These are phyloP conservation scores for Toxicodendron radicans DNA, from an alignment of 345 rosid species.

Conservation along the genomic window DNA sequence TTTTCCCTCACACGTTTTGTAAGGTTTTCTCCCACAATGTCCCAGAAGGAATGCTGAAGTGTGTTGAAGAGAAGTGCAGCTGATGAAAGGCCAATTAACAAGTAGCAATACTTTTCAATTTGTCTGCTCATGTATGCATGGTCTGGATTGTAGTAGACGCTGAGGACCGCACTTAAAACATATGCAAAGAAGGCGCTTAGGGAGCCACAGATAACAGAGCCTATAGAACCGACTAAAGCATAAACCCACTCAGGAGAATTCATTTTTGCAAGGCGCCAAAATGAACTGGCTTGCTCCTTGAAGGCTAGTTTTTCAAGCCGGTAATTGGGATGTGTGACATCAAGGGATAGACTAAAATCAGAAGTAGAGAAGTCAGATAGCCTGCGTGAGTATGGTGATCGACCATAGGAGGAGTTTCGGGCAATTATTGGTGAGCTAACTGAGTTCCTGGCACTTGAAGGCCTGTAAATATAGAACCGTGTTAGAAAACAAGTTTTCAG, in stretches of 20 bases:
- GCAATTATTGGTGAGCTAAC: slow-evolving; percentile 97
- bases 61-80: slow-evolving; percentile 93
- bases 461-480: slow-evolving; percentile 55
- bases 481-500: not conserved
- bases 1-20: slow-evolving; percentile 95
- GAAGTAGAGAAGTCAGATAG: slow-evolving; percentile 98
- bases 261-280: slow-evolving; percentile 97
- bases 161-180: slow-evolving; percentile 89
- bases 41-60: slow-evolving; percentile 96
- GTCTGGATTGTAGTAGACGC: slow-evolving; percentile 84
- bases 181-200: slow-evolving; percentile 96
- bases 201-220: slow-evolving; percentile 85
- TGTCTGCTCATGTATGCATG: slow-evolving; percentile 84
- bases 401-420: slow-evolving; percentile 89
- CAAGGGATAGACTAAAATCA: slow-evolving; percentile 89
- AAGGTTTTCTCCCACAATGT: slow-evolving; percentile 94
- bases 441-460: slow-evolving; percentile 96
- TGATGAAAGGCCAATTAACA: slow-evolving; percentile 90
- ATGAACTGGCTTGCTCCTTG: slow-evolving; percentile 95
- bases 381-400: slow-evolving; percentile 93
- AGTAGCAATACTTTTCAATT: slow-evolving; percentile 85
- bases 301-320: slow-evolving; percentile 84
- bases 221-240: slow-evolving; percentile 85
- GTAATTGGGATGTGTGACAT: slow-evolving; percentile 68
- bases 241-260: slow-evolving; percentile 97